These are phyloP conservation scores for Alnus rubra DNA, from an alignment of 306 rosid genomes.

Conservation along the genomic window DNA sequence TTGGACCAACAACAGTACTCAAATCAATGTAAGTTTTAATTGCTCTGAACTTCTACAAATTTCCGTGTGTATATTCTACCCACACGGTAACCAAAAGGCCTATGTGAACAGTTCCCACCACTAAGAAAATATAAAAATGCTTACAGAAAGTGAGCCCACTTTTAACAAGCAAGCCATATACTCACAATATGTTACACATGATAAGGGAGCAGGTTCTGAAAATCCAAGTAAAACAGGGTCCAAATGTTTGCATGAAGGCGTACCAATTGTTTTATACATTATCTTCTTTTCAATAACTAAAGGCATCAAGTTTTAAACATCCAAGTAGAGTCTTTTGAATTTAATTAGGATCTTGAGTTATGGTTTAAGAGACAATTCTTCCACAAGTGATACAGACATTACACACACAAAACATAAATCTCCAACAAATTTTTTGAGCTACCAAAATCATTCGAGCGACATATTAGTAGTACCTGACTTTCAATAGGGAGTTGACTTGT, in stretches of 20 bases:
- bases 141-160: neutral
- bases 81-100: neutral
- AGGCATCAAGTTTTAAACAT: neutral
- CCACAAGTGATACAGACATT: neutral
- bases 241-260: neutral
- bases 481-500: constrained; percentile 97
- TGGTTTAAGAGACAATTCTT: neutral
- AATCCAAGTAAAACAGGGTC: neutral
- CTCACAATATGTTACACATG: neutral
- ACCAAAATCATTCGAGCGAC: neutral
- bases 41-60: neutral
- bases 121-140: neutral
- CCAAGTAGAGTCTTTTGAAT: neutral
- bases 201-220: neutral
- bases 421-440: neutral
- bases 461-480: constrained; percentile 78
- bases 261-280: neutral
- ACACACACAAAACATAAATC: neutral
- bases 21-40: too few species aligned
- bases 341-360: neutral
- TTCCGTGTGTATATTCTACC: neutral
- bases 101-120: neutral
- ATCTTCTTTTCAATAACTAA: neutral
- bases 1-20: neutral
- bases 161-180: neutral